Evolutionary conservation across 148 eudicot species (phyloP).

Genomic region (Spergularia bocconei): DNA sequence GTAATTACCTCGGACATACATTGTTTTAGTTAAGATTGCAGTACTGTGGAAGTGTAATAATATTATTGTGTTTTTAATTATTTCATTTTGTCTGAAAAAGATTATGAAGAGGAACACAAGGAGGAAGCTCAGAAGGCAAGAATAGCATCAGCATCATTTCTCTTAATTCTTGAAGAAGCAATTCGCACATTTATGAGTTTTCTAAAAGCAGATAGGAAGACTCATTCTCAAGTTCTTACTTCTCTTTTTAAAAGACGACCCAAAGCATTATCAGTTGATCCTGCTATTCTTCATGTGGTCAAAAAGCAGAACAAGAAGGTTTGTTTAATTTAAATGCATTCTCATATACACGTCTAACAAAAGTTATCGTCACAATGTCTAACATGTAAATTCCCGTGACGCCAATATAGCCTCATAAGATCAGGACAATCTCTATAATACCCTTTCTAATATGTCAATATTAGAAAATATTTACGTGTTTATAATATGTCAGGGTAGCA

Average conservation of each 20-base stretch:
- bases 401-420: too few species aligned
- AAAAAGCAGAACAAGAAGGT: slow-evolving; percentile 73
- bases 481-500: too few species aligned
- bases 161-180: slow-evolving; percentile 68
- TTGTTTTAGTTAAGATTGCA: too few species aligned
- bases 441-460: too few species aligned
- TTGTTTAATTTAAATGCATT: background rate
- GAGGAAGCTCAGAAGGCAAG: slow-evolving; percentile 54
- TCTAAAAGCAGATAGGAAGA: slow-evolving; percentile 72
- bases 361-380: too few species aligned
- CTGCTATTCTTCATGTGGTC: slow-evolving; percentile 44
- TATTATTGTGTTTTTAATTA: background rate
- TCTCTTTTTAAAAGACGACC: slow-evolving; percentile 47
- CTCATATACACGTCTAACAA: too few species aligned
- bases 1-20: too few species aligned
- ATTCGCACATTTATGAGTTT: slow-evolving; percentile 83
- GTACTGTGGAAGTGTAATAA: too few species aligned
- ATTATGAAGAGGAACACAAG: slow-evolving; percentile 57
- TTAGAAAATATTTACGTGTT: too few species aligned
- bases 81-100: slow-evolving; percentile 20
- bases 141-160: slow-evolving; percentile 59
- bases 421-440: too few species aligned
- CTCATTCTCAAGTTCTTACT: slow-evolving; percentile 48
- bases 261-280: slow-evolving; percentile 50
- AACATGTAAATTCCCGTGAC: too few species aligned